Conservation (phyloP, 1,284 basidiomycete species). For the Butyriboletus appendiculatus region DNA sequence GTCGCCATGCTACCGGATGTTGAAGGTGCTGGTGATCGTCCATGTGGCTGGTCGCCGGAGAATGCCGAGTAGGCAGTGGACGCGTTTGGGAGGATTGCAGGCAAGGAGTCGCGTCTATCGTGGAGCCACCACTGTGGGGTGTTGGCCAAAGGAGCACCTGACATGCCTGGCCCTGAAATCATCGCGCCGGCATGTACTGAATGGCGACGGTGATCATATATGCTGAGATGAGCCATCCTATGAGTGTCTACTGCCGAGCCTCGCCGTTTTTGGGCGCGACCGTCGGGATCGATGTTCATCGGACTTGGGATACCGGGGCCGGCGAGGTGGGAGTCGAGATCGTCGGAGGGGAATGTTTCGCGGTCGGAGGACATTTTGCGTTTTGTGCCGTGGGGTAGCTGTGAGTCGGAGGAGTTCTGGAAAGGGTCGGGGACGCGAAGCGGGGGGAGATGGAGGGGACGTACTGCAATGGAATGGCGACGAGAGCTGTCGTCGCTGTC, state of each 20-base stretch:
- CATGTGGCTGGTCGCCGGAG: constrained; percentile 65
- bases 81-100: constrained; percentile 65
- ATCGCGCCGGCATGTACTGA: constrained; percentile 65
- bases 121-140: constrained; percentile 52
- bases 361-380: constrained; percentile 79
- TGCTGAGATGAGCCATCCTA: constrained; percentile 66
- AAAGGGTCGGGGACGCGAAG: not conserved
- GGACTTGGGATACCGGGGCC: constrained; percentile 66
- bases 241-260: constrained; percentile 77
- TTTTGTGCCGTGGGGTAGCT: constrained; percentile 63
- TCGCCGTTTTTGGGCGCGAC: constrained; percentile 75
- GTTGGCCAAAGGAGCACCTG: constrained; percentile 17
- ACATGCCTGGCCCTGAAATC: constrained; percentile 31
- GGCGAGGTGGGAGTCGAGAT: constrained; percentile 63
- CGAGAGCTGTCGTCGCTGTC: constrained; percentile 66
- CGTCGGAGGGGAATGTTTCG: constrained; percentile 51
- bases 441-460: constrained; percentile 20
- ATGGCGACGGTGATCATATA: constrained; percentile 70
- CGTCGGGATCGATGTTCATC: constrained; percentile 57
- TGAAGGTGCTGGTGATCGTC: constrained; percentile 56
- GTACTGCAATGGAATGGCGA: constrained; percentile 63
- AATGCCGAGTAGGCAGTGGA: constrained; percentile 60
- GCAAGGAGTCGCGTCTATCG: constrained; percentile 72
- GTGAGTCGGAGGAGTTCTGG: constrained; percentile 40
- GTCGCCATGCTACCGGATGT: constrained; percentile 61